These are phyloP conservation scores for Arabis alpina DNA, from an alignment of 345 rosid genomes.

Conservation along the genomic window DNA sequence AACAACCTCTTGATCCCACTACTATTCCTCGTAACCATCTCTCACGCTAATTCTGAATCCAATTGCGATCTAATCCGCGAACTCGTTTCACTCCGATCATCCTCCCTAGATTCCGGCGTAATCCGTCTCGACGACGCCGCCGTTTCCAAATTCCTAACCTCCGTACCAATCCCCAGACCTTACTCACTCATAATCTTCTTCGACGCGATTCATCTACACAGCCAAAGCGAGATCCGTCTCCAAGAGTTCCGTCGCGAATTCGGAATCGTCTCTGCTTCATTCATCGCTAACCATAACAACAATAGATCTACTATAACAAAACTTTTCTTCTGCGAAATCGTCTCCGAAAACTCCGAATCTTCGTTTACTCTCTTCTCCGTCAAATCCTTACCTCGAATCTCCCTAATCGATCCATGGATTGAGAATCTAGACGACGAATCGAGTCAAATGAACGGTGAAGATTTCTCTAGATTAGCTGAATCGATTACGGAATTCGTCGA, in stretches of 20 bases:
- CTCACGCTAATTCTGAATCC: conserved; percentile 25
- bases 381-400: conserved; percentile 72
- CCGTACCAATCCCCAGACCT: conserved; percentile 65
- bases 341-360: conserved; percentile 64
- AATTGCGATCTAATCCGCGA: conserved; percentile 51
- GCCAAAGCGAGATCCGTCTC: conserved; percentile 64
- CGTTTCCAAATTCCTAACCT: conserved; percentile 68
- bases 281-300: conserved; percentile 59
- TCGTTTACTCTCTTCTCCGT: conserved; percentile 68
- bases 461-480: conserved; percentile 62
- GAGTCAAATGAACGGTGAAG: conserved; percentile 58
- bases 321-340: conserved; percentile 87
- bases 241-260: conserved; percentile 57
- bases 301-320: conserved; percentile 34
- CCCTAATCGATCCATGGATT: conserved; percentile 62
- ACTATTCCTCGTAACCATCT: neutral
- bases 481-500: conserved; percentile 74
- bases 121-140: conserved; percentile 65
- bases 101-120: conserved; percentile 58
- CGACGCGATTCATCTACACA: conserved; percentile 57
- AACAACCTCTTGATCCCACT: conserved; percentile 15
- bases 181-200: conserved; percentile 81
- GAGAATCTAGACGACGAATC: conserved; percentile 59
- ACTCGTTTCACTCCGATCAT: conserved; percentile 69
- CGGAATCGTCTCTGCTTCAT: conserved; percentile 70